phyloP scores from a whole-genome alignment of 2,329 filamentous ascomycete species.

The Aspergillus intermedius region DNA sequence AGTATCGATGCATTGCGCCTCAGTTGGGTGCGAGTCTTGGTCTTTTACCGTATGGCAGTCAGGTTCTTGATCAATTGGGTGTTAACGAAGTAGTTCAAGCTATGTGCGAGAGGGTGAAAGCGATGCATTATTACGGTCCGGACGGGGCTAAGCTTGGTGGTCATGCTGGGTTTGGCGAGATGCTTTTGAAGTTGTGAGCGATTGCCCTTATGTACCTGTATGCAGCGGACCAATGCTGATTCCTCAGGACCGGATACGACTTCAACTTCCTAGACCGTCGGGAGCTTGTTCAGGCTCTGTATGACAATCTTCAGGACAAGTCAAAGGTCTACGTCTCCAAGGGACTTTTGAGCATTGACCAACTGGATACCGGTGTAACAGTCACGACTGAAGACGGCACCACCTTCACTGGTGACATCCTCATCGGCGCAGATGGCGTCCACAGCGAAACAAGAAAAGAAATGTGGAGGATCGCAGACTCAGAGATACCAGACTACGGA shows the following conservation, averaged over 20 bases:
- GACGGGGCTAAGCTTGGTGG: slow-evolving; percentile 1
- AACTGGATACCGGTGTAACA: slow-evolving; percentile 14
- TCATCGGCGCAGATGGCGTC: slow-evolving; percentile 41
- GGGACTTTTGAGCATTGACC: slow-evolving; percentile 13
- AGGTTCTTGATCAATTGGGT: slow-evolving; percentile 49
- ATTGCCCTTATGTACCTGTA: not conserved
- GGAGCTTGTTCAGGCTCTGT: slow-evolving; percentile 29
- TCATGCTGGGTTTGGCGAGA: not conserved
- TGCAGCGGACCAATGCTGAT: not conserved
- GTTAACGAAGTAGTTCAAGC: slow-evolving; percentile 21
- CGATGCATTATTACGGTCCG: slow-evolving; percentile 1
- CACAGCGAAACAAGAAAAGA: slow-evolving; percentile 32
- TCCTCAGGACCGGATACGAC: slow-evolving; percentile 2
- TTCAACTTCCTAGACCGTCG: slow-evolving; percentile 30
- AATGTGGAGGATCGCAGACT: slow-evolving; percentile 26
- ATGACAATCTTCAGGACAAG: slow-evolving; percentile 23
- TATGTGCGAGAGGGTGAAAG: not conserved
- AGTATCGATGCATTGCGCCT: slow-evolving; percentile 27
- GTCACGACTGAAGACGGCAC: slow-evolving; percentile 31
- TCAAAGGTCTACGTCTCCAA: slow-evolving; percentile 23
- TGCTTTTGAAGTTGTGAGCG: slow-evolving; percentile 4
- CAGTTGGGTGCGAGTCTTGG: slow-evolving; percentile 45
- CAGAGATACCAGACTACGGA: slow-evolving; percentile 5
- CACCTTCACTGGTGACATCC: slow-evolving; percentile 27
- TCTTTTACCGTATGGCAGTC: slow-evolving; percentile 36